Evolutionary conservation across 2,329 filamentous ascomycete genomes (phyloP).

Genomic region (Cladosporium sp.): DNA sequence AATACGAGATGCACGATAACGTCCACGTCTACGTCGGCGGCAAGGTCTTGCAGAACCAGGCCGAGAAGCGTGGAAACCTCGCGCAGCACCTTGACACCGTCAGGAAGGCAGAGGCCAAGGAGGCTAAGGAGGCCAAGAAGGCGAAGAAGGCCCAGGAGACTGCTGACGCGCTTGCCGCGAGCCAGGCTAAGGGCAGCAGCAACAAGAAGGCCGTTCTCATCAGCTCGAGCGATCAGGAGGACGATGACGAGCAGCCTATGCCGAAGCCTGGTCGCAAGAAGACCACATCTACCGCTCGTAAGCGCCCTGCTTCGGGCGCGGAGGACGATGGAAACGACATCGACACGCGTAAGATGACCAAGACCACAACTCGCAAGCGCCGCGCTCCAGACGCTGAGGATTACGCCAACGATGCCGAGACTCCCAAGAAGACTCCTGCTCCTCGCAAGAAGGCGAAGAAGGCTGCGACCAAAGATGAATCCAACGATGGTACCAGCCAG

Average conservation of each 20-base stretch:
- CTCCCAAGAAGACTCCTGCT: background rate
- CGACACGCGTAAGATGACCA: background rate
- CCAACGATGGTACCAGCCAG: background rate
- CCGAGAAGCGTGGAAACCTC: background rate
- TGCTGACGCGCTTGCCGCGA: background rate
- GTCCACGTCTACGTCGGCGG: background rate
- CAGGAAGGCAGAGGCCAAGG: background rate
- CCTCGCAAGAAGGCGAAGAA: background rate
- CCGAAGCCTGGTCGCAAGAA: background rate
- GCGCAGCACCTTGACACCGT: background rate
- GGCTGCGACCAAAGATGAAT: background rate
- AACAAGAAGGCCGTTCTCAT: background rate
- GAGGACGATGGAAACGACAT: background rate
- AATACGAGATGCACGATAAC: conserved; percentile 1
- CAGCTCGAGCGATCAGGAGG: background rate
- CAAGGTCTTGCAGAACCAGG: conserved; percentile 6
- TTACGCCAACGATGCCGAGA: background rate
- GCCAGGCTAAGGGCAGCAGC: background rate
- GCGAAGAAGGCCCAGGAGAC: background rate
- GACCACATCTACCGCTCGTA: background rate
- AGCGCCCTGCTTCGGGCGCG: background rate
- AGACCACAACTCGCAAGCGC: background rate
- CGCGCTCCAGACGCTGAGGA: background rate
- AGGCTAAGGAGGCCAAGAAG: background rate
- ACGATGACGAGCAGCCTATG: background rate